phyloP scores from a whole-genome alignment of 2,329 filamentous ascomycete genomes.

The Onygenales sp. region DNA sequence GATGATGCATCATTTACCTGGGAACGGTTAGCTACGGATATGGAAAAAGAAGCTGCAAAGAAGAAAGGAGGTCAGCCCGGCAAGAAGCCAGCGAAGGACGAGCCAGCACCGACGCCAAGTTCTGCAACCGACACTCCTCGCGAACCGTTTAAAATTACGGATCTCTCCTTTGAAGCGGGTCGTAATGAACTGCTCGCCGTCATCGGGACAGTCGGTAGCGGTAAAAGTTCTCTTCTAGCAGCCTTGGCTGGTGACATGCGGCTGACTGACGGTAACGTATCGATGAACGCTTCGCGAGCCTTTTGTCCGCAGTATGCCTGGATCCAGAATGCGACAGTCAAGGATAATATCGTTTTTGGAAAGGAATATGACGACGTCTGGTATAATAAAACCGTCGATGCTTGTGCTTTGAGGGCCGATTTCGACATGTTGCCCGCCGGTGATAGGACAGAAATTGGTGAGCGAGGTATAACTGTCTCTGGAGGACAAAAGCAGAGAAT shows the following conservation, averaged over 20 bases:
- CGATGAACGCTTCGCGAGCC: slow-evolving; percentile 68
- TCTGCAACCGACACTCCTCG: slow-evolving; percentile 14
- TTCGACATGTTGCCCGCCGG: slow-evolving; percentile 87
- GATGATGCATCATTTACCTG: slow-evolving; percentile 73
- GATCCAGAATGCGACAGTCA: slow-evolving; percentile 87
- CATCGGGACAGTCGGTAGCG: slow-evolving; percentile 54
- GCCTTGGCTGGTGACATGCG: slow-evolving; percentile 93
- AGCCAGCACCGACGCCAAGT: slow-evolving; percentile 37
- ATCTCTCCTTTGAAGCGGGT: slow-evolving; percentile 26
- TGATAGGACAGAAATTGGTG: slow-evolving; percentile 86
- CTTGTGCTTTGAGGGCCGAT: slow-evolving; percentile 77
- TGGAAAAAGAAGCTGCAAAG: slow-evolving; percentile 9
- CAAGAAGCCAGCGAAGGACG: slow-evolving; percentile 13
- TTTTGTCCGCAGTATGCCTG: slow-evolving; percentile 96
- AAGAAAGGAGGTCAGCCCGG: slow-evolving; percentile 9
- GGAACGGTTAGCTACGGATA: slow-evolving; percentile 46
- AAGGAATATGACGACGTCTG: slow-evolving; percentile 64
- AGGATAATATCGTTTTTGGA: slow-evolving; percentile 85
- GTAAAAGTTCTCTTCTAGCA: slow-evolving; percentile 81
- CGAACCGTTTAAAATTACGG: slow-evolving; percentile 32
- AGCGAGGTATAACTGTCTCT: slow-evolving; percentile 89
- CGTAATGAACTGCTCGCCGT: slow-evolving; percentile 31
- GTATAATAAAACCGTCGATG: slow-evolving; percentile 77
- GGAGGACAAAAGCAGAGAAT: slow-evolving; percentile 91
- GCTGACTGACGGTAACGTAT: slow-evolving; percentile 62